Evolutionary conservation across 2,329 filamentous ascomycete species (phyloP), one percentile per base, ranked within the genome.

Genomic region (Phialocephala subalpina): DNA sequence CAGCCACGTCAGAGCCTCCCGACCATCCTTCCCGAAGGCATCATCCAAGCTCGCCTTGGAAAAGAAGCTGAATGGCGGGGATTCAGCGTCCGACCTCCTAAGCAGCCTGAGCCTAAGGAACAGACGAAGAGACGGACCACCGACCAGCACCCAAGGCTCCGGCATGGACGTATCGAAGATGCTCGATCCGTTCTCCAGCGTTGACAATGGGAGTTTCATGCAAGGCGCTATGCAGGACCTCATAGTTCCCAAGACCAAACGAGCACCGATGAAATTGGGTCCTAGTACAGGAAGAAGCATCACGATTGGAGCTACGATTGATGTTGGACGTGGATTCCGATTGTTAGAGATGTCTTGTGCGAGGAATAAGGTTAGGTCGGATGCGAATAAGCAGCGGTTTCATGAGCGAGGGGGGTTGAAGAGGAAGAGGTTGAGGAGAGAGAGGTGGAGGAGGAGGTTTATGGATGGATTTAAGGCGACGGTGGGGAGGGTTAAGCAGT

Each of bases 391-490:
- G 69, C 92, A 96, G 79, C 82, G 83, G 69, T 92, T 88, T 73
- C 90, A 97, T 78, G 92, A 96, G 82, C 82, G 93, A 56, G 85
- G 85, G 0, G 93, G 92, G 1, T 74, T 93, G 74, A 93, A 92
- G 85, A 85, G 90, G 78, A 97, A 96, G 87, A 86, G 92, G 73
- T 79, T 93, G 72, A 82, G 81, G 77, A 89, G 86, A 66, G 82
- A 90, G 82, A 83, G 92, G 67, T 94, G 91, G 90, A 84, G 87
- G 77, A 80, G 72, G 69, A 85, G 87, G 66, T 96, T 95, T 79
- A 89, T 87, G 82, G 77, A 78, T 36, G 90, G 89, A 3, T 94
- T 96, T 79, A 84, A 82, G 77, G 84, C 84, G 5, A 86, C 88
- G 12, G 85, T 92, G 8, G 76, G 73, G 47, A 83, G 92, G 70